Conservation (phyloP, 208 protist species). For the Novymonas esmeraldas region DNA sequence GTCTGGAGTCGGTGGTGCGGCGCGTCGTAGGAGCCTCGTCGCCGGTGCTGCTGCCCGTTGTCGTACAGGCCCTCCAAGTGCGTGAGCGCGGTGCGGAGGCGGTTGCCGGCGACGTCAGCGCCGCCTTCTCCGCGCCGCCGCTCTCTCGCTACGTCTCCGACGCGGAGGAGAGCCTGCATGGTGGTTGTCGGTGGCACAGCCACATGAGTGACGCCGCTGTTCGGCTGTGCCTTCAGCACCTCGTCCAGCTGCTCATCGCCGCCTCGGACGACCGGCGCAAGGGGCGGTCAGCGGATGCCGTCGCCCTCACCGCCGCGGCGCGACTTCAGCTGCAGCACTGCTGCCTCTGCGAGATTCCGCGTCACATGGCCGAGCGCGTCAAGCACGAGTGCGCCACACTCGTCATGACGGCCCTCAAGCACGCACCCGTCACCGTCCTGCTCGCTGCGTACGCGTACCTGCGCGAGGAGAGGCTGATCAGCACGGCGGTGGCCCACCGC, state of each 20-base stretch:
- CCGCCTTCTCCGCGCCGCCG: neutral
- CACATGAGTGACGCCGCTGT: constrained; percentile 30
- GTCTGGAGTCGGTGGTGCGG: constrained; percentile 10
- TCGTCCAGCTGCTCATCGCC: constrained; percentile 36
- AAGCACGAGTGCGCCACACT: constrained; percentile 38
- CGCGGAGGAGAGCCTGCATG: constrained; percentile 14
- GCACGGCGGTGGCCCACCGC: constrained; percentile 50
- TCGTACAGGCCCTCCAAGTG: constrained; percentile 9
- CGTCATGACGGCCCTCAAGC: constrained; percentile 39
- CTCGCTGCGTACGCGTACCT: constrained; percentile 41
- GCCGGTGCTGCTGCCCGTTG: constrained; percentile 7
- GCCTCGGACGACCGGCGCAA: constrained; percentile 1
- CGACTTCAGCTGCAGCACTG: constrained; percentile 33
- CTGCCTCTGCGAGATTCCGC: constrained; percentile 27
- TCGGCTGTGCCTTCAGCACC: constrained; percentile 52
- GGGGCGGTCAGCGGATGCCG: neutral
- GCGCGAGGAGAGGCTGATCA: constrained; percentile 16
- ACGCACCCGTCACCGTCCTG: constrained; percentile 24
- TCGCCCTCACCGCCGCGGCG: constrained; percentile 8
- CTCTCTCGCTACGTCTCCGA: neutral
- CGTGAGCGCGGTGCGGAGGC: neutral
- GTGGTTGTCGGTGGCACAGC: constrained; percentile 26
- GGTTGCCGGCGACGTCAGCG: neutral
- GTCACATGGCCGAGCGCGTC: constrained; percentile 7
- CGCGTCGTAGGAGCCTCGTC: constrained; percentile 18